A percentile compares a stretch with the other conserved stretches of the same genome.
phyloP scores from a whole-genome alignment of 495 filamentous ascomycete genomes.

The Penicillium herquei region DNA sequence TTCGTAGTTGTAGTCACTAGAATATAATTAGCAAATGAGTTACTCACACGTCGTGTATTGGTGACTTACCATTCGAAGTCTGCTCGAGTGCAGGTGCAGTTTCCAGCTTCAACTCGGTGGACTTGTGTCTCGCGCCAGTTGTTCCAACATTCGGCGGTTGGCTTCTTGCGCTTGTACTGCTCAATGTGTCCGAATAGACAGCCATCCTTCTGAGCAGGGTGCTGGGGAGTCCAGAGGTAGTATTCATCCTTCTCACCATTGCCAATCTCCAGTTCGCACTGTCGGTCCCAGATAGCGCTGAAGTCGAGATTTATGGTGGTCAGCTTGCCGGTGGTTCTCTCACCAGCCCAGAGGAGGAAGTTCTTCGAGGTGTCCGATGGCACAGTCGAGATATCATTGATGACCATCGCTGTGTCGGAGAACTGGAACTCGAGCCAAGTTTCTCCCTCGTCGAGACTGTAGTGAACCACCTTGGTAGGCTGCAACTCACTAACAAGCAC shows the following conservation, averaged over 20 bases:
- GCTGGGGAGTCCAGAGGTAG: constrained; percentile 77
- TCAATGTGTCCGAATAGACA: constrained; percentile 92
- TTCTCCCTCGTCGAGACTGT: constrained; percentile 74
- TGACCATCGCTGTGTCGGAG: constrained; percentile 60
- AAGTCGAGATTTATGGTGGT: constrained; percentile 84
- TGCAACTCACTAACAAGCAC: constrained; percentile 69
- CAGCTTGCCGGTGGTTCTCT: constrained; percentile 43
- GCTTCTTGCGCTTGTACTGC: constrained; percentile 86
- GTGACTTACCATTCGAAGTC: constrained; percentile 89
- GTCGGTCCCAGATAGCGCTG: constrained; percentile 63
- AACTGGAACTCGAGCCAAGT: constrained; percentile 77
- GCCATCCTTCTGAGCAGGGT: constrained; percentile 68
- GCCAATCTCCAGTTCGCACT: constrained; percentile 68
- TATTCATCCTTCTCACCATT: constrained; percentile 70
- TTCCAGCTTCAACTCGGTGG: constrained; percentile 52
- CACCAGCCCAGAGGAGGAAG: constrained; percentile 83
- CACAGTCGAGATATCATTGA: constrained; percentile 79
- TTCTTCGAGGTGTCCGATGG: constrained; percentile 85
- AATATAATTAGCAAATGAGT: background rate
- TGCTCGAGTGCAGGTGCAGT: constrained; percentile 76
- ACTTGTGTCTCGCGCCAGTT: constrained; percentile 67
- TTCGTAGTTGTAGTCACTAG: constrained; percentile 92
- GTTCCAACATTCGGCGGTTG: constrained; percentile 73
- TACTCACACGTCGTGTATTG: background rate
- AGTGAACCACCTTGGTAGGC: constrained; percentile 68